Evolutionary conservation across 1,284 basidiomycete species (phyloP), one percentile per base, ranked within the genome.

Genomic region (Thecaphora frezii): DNA sequence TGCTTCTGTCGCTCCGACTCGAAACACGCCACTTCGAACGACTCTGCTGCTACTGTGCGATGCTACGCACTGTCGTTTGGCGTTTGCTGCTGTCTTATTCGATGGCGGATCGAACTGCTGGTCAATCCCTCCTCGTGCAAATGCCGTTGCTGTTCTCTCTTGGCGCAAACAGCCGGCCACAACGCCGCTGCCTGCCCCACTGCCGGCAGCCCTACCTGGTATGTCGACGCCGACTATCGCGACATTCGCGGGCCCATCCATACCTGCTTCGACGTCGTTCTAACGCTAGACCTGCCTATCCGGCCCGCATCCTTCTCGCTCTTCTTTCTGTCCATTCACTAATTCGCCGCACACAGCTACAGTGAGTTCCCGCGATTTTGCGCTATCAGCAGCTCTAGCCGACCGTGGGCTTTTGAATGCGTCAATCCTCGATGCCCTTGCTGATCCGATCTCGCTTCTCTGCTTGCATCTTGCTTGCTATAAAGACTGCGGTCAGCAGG

Each of bases 151-250:
- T 26, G 28, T 46, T 42, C 41, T 18, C 48, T 5, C 22, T 30
- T 14, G 28, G 8, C 8, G 2, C 28, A 3, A 30, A 54, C 65
- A 75, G 73, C 68, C 52, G 74, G 74, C 59, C 74, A 76, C 58
- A 65, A 69, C 50, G 73, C 71, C 57, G 67, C 74, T 24, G 66
- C 63, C 48, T 76, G 74, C 66, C 73, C 73, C 38, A 65, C 67
- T 39, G 66, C 72, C 43, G 74, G 72, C 54, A 69, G 55, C 59
- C 71, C 69, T 14, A 73, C 74, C 56, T 74, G 71, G 57, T 73
- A 65, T 18, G 69, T 65, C 12, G 18, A 18, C 38, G n/a, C 23
- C 28, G 28, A 26, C 23, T 8, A 5, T 5, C 33, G 16, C 7
- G n/a, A 13, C 25, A 10, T 18, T 7, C 5, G 21, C 14, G 4